Evolutionary conservation across 495 filamentous ascomycete species (phyloP), one percentile per base, ranked within the genome.

Genomic region (Ascodesmis nigricans): DNA sequence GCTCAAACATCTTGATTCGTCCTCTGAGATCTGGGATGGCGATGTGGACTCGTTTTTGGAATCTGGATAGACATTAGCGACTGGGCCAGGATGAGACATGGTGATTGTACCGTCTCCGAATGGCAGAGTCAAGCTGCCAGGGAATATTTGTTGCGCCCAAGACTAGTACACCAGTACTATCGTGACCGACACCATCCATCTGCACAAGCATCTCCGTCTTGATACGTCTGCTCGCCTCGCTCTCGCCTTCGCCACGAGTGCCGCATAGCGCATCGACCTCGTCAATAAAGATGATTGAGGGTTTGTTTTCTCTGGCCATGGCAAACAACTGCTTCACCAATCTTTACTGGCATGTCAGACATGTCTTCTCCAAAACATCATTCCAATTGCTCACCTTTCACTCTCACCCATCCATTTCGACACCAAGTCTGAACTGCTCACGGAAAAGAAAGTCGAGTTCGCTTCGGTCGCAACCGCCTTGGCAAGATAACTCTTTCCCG

Each of bases 371-470:
- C 5, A 9, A 18, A 20, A 13, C 22, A 30, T 7, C 25, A 7
- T 24, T 22, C 10, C 14, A 5, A 9, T 4, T 10, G 47, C 65
- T 33, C 58, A 91, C 84, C 84, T 65, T 67, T 97, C 87, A 65
- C 74, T 82, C 55, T 97, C 87, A 56, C 87, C 87, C 90, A 97
- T 95, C 87, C 87, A 97, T 53, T 97, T 97, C 38, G 75, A 83
- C 20, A 95, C 90, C 57, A 97, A 53, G 53, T 95, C 90, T 60
- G 78, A 87, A 59, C 77, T 84, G 59, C 78, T 90, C 41, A 97
- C 82, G 51, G 81, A 91, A 64, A 97, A 97, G 53, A 97, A 97
- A n/a, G 87, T 97, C 55, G 82, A 91, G 53, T 95, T 95, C 30
- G 90, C 90, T 53, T 97, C 87, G 6, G 87, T 97, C 37, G 87